Base-by-base conservation (phyloP, 345 rosid genomes). In the Erysimum cheiranthoides region DNA sequence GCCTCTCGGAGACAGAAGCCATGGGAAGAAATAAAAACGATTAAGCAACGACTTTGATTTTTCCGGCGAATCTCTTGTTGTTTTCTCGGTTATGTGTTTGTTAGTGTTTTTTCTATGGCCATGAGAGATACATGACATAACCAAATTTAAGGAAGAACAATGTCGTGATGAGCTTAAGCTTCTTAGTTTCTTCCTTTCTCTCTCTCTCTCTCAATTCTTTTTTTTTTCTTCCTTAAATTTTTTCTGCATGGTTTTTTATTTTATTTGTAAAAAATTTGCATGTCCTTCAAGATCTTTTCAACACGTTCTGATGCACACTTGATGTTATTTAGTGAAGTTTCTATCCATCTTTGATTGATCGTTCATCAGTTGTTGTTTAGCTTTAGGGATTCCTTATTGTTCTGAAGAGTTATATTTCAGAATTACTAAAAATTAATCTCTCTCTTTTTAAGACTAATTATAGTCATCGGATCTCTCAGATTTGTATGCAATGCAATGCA, bases 11-110 rank as follows among this genome's bases (percentile, higher is more conserved):
- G 36, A 63, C 46, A 17, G 13, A 61, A 69, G 42, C 76, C 61
- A 85, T 85, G 88, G 86, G 94, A 54, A 72, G 94, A 17, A 38
- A 38, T 21, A 21, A 2, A 36, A 56, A 57, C 1, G 31, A 21
- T 10, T 21, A 32, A 10, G 3, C 7, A 5, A 47, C n/a, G n/a
- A 16, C 31, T 61, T 61, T 38, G 59, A 36, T 39, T 39, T 12
- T 76, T 43, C 70, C 34, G 63, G 59, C 59, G 4, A 53, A 70
- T 62, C 75, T 52, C 18, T 12, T 42, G 50, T 34, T 69, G 57
- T 27, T 69, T 61, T 5, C 14, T 51, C 39, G 10, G 32, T 61
- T 51, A 8, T 34, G 68, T 75, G 18, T 59, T 59, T 59, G 68
- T 21, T 49, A 9, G 3, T 75, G 61, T 46, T 18, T 75, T 49